Evolutionary conservation across 2,329 filamentous ascomycete genomes (phyloP).

Genomic region (Ophiostoma ips): DNA sequence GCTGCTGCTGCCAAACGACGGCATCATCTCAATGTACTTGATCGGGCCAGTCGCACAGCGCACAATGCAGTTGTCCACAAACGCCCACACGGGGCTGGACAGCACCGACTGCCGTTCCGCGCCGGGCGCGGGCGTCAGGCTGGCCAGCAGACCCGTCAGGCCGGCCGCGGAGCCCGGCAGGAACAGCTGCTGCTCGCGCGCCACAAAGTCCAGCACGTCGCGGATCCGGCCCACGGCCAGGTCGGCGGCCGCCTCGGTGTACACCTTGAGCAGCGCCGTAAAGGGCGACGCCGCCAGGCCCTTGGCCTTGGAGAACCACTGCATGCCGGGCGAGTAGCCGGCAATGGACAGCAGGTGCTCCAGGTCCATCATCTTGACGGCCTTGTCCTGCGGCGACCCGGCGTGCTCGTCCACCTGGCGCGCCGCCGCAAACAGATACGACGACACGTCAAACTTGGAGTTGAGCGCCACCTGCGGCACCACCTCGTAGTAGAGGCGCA

Average conservation of each 20-base stretch:
- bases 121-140: conserved; percentile 15
- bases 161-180: conserved; percentile 11
- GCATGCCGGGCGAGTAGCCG: conserved; percentile 66
- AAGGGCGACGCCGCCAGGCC: conserved; percentile 54
- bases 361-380: conserved; percentile 56
- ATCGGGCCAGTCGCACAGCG: conserved; percentile 64
- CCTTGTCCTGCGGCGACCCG: conserved; percentile 32
- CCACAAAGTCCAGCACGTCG: conserved; percentile 44
- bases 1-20: conserved; percentile 37
- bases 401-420: conserved; percentile 42
- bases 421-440: conserved; percentile 56
- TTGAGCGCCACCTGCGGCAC: conserved; percentile 66
- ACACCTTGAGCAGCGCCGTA: conserved; percentile 51
- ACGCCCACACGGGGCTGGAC: conserved; percentile 41
- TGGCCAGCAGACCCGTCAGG: conserved; percentile 32
- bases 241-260: conserved; percentile 32
- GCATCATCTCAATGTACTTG: conserved; percentile 64
- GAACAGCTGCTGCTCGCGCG: conserved; percentile 49
- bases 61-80: conserved; percentile 70
- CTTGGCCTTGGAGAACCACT: conserved; percentile 72
- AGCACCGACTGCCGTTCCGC: conserved; percentile 18
- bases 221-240: conserved; percentile 37
- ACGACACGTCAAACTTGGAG: conserved; percentile 78
- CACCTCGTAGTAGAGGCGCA: conserved; percentile 75
- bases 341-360: conserved; percentile 73